Evolutionary conservation across 805 yeast genomes (phyloP).

Genomic region (Sugiyamaella mastotermitis): DNA sequence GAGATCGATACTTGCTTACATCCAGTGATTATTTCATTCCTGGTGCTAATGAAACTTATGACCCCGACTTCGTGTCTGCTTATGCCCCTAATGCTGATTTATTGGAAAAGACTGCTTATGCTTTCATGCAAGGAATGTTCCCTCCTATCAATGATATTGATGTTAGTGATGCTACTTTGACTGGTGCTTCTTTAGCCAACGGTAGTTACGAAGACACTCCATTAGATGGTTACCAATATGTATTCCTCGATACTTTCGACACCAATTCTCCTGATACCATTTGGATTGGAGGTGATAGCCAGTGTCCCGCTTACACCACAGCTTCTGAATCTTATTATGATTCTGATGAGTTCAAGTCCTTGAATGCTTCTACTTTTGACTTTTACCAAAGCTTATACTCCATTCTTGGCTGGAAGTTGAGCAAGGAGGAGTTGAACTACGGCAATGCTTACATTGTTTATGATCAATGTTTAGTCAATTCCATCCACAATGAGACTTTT

Average conservation of each 20-base stretch:
- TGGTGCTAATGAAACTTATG: constrained; percentile 27
- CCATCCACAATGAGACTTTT: constrained; percentile 38
- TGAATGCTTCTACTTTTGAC: constrained; percentile 33
- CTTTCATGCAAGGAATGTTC: constrained; percentile 44
- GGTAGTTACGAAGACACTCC: constrained; percentile 37
- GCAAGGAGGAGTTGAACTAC: constrained; percentile 31
- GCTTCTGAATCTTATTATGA: constrained; percentile 31
- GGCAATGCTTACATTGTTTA: constrained; percentile 36
- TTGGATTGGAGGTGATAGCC: constrained; percentile 38
- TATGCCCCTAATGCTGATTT: constrained; percentile 35
- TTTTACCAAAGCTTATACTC: constrained; percentile 35
- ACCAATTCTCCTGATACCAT: constrained; percentile 34
- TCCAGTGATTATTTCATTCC: constrained; percentile 23
- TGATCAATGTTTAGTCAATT: constrained; percentile 37
- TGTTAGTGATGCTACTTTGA: constrained; percentile 19
- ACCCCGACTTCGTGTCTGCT: constrained; percentile 34
- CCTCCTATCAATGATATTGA: constrained; percentile 35
- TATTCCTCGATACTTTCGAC: constrained; percentile 34
- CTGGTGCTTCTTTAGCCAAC: constrained; percentile 32
- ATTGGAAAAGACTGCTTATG: constrained; percentile 36
- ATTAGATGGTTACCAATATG: constrained; percentile 42
- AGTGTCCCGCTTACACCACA: constrained; percentile 36
- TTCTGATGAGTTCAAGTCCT: constrained; percentile 28
- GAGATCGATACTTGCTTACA: constrained; percentile 39
- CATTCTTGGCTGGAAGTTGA: constrained; percentile 21